phyloP scores from a whole-genome alignment of 352 stramenopile genomes.

The Globisporangium nodosum region DNA sequence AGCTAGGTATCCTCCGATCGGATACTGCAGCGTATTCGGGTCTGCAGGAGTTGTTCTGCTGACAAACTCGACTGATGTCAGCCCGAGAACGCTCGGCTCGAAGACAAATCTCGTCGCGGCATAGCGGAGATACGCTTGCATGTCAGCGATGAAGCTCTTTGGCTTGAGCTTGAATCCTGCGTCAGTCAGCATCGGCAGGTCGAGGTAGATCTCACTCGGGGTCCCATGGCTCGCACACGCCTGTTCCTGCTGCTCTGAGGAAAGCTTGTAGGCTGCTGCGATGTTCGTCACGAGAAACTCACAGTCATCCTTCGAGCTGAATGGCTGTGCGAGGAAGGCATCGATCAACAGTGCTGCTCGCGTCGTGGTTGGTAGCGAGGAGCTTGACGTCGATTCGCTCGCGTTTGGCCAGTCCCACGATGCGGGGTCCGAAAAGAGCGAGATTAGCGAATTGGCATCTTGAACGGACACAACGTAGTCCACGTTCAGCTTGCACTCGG shows the following conservation, averaged over 20 bases:
- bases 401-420: slow-evolving; percentile 20
- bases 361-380: slow-evolving; percentile 13
- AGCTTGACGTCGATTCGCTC: slow-evolving; percentile 1
- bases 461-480: slow-evolving; percentile 22
- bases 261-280: slow-evolving; percentile 18
- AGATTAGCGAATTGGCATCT: slow-evolving; percentile 17
- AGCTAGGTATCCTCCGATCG: slow-evolving; percentile 21
- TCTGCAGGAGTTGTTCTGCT: background rate
- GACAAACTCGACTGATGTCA: slow-evolving; percentile 1
- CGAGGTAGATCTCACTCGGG: slow-evolving; percentile 21
- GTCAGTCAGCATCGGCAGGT: slow-evolving; percentile 22
- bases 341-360: slow-evolving; percentile 39
- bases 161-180: slow-evolving; percentile 23
- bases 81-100: slow-evolving; percentile 30
- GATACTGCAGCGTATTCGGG: slow-evolving; percentile 11
- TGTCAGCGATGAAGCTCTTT: slow-evolving; percentile 21
- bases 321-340: slow-evolving; percentile 45
- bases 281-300: slow-evolving; percentile 19
- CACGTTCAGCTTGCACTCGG: slow-evolving; percentile 15
- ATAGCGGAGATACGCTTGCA: slow-evolving; percentile 50
- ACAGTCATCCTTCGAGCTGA: slow-evolving; percentile 22
- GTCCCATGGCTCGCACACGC: slow-evolving; percentile 12
- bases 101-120: slow-evolving; percentile 49
- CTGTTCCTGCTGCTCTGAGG: slow-evolving; percentile 14
- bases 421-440: slow-evolving; percentile 17